phyloP scores from a whole-genome alignment of 805 yeast species.

The Ogataea sp. region DNA sequence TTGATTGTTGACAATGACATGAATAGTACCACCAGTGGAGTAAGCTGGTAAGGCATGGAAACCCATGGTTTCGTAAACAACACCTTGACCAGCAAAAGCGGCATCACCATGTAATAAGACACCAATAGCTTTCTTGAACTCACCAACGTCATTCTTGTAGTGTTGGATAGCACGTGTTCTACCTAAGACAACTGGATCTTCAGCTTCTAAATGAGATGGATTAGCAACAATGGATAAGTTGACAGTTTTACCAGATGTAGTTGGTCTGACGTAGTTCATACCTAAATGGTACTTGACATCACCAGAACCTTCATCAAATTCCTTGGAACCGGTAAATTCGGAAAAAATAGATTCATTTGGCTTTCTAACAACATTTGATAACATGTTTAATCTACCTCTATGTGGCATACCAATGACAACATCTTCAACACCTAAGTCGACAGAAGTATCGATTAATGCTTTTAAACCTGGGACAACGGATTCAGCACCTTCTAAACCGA shows the following conservation, averaged over 20 bases:
- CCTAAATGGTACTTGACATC: conserved; percentile 99
- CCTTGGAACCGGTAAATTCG: conserved; percentile 88
- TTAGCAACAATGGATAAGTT: conserved; percentile 95
- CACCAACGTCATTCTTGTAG: conserved; percentile 79
- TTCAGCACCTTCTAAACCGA: conserved; percentile 98
- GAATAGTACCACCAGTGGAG: conserved; percentile 97
- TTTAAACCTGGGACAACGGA: conserved; percentile 95
- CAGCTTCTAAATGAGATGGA: conserved; percentile 98
- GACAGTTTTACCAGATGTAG: conserved; percentile 95
- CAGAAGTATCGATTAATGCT: conserved; percentile 89
- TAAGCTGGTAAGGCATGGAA: conserved; percentile 87
- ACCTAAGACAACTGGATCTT: conserved; percentile 97
- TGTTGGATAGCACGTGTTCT: conserved; percentile 95
- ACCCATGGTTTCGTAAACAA: conserved; percentile 97
- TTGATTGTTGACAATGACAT: conserved; percentile 94
- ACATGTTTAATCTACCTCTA: conserved; percentile 97
- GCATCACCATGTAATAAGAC: conserved; percentile 98
- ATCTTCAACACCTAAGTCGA: conserved; percentile 89
- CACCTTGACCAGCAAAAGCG: conserved; percentile 98
- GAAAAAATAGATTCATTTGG: conserved; percentile 97
- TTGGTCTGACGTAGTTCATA: conserved; percentile 98
- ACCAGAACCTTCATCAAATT: conserved; percentile 94
- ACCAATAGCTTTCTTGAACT: conserved; percentile 79
- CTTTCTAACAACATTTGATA: conserved; percentile 96
- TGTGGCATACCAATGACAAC: conserved; percentile 99